phyloP scores from a whole-genome alignment of 371 early-diverging fungal genomes.

The Apophysomyces variabilis region DNA sequence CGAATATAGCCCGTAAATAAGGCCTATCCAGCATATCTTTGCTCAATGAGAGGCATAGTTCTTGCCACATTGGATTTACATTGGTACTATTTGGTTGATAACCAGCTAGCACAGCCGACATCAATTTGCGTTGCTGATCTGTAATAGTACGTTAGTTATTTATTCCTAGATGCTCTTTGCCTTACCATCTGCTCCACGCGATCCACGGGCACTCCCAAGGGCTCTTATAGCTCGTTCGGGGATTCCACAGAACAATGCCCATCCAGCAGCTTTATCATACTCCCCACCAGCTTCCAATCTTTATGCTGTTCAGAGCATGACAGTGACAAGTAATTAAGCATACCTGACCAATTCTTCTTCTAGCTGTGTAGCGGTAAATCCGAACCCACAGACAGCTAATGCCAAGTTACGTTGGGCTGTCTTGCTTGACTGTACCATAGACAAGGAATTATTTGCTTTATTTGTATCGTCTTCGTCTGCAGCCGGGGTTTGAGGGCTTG shows the following conservation, averaged over 20 bases:
- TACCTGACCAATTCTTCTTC: conserved; percentile 68
- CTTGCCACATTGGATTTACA: conserved; percentile 59
- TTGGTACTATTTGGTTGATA: conserved; percentile 39
- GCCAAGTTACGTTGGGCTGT: conserved; percentile 68
- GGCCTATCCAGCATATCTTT: conserved; percentile 68
- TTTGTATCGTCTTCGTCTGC: conserved; percentile 9
- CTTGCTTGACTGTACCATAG: conserved; percentile 58
- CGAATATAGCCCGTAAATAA: conserved; percentile 80
- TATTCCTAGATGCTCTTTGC: not conserved
- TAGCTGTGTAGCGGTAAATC: conserved; percentile 60
- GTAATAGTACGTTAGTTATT: not conserved
- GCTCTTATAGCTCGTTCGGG: conserved; percentile 76
- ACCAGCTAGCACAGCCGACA: conserved; percentile 79
- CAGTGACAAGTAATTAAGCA: not conserved
- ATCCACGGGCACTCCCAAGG: conserved; percentile 52
- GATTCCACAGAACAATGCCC: conserved; percentile 84
- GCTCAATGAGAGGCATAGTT: conserved; percentile 65
- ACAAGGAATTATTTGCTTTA: conserved; percentile 24
- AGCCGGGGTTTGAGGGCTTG: not conserved
- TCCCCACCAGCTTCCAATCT: conserved; percentile 71
- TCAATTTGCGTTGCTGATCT: conserved; percentile 80
- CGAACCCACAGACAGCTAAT: conserved; percentile 78
- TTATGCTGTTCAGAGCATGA: not conserved
- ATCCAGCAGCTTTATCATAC: conserved; percentile 84
- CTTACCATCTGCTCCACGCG: conserved; percentile 52